phyloP scores from a whole-genome alignment of 2,329 filamentous ascomycete species.

The Myriangium duriaei region DNA sequence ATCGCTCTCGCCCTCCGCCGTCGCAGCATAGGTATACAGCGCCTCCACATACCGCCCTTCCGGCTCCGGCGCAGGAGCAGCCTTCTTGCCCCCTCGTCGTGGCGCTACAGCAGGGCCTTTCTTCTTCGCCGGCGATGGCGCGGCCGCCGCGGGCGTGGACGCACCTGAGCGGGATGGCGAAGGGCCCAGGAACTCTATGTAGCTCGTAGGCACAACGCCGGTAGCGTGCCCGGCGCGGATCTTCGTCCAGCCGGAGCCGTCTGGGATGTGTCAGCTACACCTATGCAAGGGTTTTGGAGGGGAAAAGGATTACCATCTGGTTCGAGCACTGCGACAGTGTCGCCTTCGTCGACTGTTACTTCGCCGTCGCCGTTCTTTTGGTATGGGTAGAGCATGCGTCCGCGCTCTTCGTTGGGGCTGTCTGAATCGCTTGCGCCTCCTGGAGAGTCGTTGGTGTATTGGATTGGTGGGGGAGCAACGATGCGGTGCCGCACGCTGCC shows the following conservation, averaged over 20 bases:
- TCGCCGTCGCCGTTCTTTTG: slow-evolving; percentile 72
- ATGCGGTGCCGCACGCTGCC: slow-evolving; percentile 50
- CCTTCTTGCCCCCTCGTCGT: slow-evolving; percentile 53
- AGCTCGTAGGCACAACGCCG: slow-evolving; percentile 76
- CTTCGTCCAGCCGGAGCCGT: slow-evolving; percentile 84
- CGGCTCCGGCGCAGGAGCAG: not conserved
- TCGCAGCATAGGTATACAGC: slow-evolving; percentile 79
- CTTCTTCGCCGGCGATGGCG: slow-evolving; percentile 46
- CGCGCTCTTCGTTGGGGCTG: slow-evolving; percentile 47
- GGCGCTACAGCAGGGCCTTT: slow-evolving; percentile 88
- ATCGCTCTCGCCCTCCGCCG: slow-evolving; percentile 73
- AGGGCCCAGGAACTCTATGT: slow-evolving; percentile 59
- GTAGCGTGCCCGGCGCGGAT: slow-evolving; percentile 46
- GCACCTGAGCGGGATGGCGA: slow-evolving; percentile 27
- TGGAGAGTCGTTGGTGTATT: slow-evolving; percentile 56
- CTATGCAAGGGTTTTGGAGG: not conserved
- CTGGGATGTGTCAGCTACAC: slow-evolving; percentile 35
- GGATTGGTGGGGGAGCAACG: slow-evolving; percentile 72
- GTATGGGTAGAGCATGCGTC: slow-evolving; percentile 84
- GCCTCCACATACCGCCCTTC: slow-evolving; percentile 69
- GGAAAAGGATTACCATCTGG: slow-evolving; percentile 58
- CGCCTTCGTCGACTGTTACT: slow-evolving; percentile 64
- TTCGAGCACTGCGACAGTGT: slow-evolving; percentile 66
- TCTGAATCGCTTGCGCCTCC: slow-evolving; percentile 28
- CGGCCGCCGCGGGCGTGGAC: slow-evolving; percentile 33